Conservation (phyloP, 768 basidiomycete genomes). For the Kwoniella newhampshirensis region DNA sequence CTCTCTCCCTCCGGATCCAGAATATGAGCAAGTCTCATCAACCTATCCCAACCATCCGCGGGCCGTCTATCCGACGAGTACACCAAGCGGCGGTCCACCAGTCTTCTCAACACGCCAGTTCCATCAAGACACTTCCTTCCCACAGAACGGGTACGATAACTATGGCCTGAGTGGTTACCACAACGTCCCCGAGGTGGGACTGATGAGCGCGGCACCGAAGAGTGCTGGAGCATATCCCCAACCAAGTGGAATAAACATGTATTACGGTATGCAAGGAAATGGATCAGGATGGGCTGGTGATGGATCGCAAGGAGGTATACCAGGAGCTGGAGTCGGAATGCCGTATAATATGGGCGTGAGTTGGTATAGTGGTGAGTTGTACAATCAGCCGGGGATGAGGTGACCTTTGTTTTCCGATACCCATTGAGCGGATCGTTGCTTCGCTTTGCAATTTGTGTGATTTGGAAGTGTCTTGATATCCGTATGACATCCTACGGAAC, state of each 20-base stretch:
- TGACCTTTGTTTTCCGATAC: conserved; percentile 7
- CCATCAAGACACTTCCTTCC: not conserved
- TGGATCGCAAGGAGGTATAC: not conserved
- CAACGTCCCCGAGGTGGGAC: conserved; percentile 14
- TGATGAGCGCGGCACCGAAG: too few relatives aligned
- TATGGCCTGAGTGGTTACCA: conserved; percentile 24
- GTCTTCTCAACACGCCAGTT: conserved; percentile 8
- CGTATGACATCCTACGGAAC: too few relatives aligned
- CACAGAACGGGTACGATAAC: not conserved
- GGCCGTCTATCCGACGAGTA: conserved; percentile 8
- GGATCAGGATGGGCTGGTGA: not conserved
- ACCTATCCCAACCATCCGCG: not conserved
- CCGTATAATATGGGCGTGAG: conserved; percentile 16
- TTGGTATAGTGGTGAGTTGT: conserved; percentile 19
- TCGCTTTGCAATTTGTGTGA: too few relatives aligned
- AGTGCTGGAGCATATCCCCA: not conserved
- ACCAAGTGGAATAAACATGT: too few relatives aligned
- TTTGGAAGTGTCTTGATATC: too few relatives aligned
- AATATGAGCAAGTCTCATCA: conserved; percentile 6
- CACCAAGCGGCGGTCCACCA: conserved; percentile 4
- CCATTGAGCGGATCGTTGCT: too few relatives aligned
- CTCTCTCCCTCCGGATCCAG: conserved; percentile 14
- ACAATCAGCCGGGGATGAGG: conserved; percentile 14
- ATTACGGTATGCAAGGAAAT: too few relatives aligned
- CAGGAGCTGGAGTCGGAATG: not conserved